A percentile compares a stretch with the other conserved stretches of the same genome.
Evolutionary conservation across 345 rosid species (phyloP).

Genomic region (Fremontodendron californicum): DNA sequence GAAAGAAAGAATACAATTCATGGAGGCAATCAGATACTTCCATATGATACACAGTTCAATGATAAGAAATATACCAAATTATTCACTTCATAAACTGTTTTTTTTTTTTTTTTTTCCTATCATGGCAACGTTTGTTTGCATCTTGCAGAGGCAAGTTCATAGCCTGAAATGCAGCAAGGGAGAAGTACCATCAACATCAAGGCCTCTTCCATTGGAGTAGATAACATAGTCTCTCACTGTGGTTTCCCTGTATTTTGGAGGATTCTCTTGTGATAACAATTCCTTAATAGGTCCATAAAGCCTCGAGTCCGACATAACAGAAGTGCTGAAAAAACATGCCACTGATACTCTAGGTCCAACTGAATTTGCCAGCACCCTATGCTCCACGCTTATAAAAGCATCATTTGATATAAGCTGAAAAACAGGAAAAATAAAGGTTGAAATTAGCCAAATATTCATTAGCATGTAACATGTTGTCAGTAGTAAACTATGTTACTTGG

Average conservation of each 20-base stretch:
- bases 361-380: constrained; percentile 29
- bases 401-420: constrained; percentile 37
- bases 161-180: constrained; percentile 14
- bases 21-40: not conserved
- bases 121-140: not conserved
- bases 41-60: not conserved
- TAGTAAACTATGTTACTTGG: too few relatives aligned
- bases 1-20: not conserved
- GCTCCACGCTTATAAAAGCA: constrained; percentile 27
- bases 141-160: not conserved
- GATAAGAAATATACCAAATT: not conserved
- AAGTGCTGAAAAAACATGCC: constrained; percentile 33
- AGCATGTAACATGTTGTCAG: not conserved
- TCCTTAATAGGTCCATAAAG: constrained; percentile 36
- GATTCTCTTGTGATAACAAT: constrained; percentile 43
- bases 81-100: not conserved
- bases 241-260: constrained; percentile 43
- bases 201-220: constrained; percentile 29
- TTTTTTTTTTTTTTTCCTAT: too few relatives aligned
- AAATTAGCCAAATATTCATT: not conserved
- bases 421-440: not conserved
- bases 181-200: constrained; percentile 30
- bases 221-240: constrained; percentile 25
- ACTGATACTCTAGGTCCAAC: constrained; percentile 33
- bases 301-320: not conserved